Evolutionary conservation across 768 basidiomycete species (phyloP), one percentile per base, ranked within the genome.

Genomic region (Mycena galericulata): DNA sequence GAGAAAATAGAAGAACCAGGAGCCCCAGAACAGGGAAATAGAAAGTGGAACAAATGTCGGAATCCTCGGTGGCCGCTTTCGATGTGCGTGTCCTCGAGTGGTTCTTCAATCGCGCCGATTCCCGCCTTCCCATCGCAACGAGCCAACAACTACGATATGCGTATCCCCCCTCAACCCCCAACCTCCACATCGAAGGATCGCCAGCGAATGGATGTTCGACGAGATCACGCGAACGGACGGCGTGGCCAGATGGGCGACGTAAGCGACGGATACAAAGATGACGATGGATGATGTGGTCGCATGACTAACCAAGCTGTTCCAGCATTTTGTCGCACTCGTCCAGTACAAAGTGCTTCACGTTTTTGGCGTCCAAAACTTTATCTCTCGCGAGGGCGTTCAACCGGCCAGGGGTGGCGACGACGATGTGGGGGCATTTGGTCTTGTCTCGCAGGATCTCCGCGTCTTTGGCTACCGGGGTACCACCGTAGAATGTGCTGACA

Each of bases 281-380:
- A 80, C 76, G 83, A 84, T 80, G 79, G 79, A 83, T 80, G 81
- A 79, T 78, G 81, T 79, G 82, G 77, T 86, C 88, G 91, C 87
- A 91, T 82, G 89, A 99, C 98, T 98, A 95, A 99, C 98, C 98
- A 86, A 99, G 96, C 90, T 96, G 94, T 89, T 99, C 98, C 80
- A 99, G 93, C 96, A 99, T 98, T 90, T 99, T 99, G 89, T 99
- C 98, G 89, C 98, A 99, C 86, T 99, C 98, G 89, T 99, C 98
- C 80, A 99, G 86, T 64, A 98, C 96, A 83, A 99, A 99, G 86
- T 99, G 97, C 85, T 99, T 99, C 81, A 99, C 96, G 77, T 94
- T 91, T 83, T 94, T 94, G 72, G 94, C 94, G 78, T 98, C 95
- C 82, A 99, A 80, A 75, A 93, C 88, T 86, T 99, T 99, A 84